These are phyloP conservation scores for Colletotrichum chrysophilum DNA, from an alignment of 2,329 filamentous ascomycete species.

Conservation along the genomic window DNA sequence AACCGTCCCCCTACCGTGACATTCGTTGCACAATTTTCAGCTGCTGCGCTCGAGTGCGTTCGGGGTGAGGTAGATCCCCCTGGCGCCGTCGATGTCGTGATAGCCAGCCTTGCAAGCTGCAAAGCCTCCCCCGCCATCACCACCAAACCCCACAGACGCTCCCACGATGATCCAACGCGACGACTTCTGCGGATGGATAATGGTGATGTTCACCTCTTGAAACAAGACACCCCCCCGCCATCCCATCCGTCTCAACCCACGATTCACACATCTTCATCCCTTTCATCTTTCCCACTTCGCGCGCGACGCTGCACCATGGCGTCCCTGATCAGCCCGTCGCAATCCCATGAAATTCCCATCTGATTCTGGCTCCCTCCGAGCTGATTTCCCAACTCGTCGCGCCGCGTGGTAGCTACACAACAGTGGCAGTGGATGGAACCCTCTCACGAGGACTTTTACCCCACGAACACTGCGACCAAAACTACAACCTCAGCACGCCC, in stretches of 20 bases:
- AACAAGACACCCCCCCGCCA: background rate
- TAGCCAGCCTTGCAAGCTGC: background rate
- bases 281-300: background rate
- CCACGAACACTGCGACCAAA: background rate
- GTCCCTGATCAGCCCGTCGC: background rate
- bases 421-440: background rate
- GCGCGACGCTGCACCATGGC: background rate
- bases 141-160: background rate
- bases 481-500: background rate
- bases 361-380: background rate
- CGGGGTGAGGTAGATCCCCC: background rate
- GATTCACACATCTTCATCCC: background rate
- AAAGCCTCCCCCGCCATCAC: background rate
- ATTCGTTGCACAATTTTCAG: background rate
- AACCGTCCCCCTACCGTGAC: background rate
- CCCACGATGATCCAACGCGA: background rate
- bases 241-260: background rate
- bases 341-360: background rate
- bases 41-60: background rate
- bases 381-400: background rate
- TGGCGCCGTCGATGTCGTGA: background rate
- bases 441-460: background rate
- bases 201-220: background rate
- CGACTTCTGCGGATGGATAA: background rate
- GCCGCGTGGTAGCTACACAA: background rate